phyloP scores from a whole-genome alignment of 1,284 basidiomycete species.

The Pseudozyma hubeiensis region DNA sequence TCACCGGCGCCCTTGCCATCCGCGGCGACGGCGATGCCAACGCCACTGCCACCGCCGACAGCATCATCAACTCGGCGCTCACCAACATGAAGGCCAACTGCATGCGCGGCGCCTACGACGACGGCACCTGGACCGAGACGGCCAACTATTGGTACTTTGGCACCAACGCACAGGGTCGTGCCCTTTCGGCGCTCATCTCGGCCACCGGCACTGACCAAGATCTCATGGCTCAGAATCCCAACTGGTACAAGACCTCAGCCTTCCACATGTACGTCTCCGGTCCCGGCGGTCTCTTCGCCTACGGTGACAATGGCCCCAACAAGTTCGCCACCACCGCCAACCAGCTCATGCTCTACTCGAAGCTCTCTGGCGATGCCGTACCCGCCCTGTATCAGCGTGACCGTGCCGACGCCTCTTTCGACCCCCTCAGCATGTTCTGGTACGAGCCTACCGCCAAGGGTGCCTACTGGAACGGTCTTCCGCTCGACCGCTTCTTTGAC shows the following conservation, averaged over 20 bases:
- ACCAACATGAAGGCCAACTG: slow-evolving; percentile 85
- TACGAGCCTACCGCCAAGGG: slow-evolving; percentile 85
- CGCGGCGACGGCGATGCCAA: slow-evolving; percentile 77
- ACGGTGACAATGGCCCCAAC: slow-evolving; percentile 94
- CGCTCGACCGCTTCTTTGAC: slow-evolving; percentile 84
- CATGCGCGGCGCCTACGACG: slow-evolving; percentile 73
- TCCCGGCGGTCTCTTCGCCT: slow-evolving; percentile 87
- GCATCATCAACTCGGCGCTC: slow-evolving; percentile 78
- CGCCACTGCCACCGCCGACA: slow-evolving; percentile 77
- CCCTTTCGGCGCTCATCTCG: slow-evolving; percentile 82
- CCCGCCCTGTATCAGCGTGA: slow-evolving; percentile 93
- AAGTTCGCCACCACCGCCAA: slow-evolving; percentile 77
- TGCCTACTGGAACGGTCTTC: slow-evolving; percentile 88
- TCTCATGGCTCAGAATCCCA: slow-evolving; percentile 73
- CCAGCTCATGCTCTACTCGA: slow-evolving; percentile 61
- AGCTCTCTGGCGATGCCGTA: slow-evolving; percentile 71
- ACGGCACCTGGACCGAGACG: slow-evolving; percentile 96
- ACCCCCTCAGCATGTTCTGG: slow-evolving; percentile 98
- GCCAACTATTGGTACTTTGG: slow-evolving; percentile 76
- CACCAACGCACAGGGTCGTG: slow-evolving; percentile 91
- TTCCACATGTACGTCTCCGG: slow-evolving; percentile 93
- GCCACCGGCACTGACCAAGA: slow-evolving; percentile 87
- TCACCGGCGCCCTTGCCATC: slow-evolving; percentile 89
- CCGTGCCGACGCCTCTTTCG: slow-evolving; percentile 79
- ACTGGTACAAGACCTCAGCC: slow-evolving; percentile 79